phyloP scores from a whole-genome alignment of 2,329 filamentous ascomycete species.

The Nothophaeocryptopus gaeumannii region DNA sequence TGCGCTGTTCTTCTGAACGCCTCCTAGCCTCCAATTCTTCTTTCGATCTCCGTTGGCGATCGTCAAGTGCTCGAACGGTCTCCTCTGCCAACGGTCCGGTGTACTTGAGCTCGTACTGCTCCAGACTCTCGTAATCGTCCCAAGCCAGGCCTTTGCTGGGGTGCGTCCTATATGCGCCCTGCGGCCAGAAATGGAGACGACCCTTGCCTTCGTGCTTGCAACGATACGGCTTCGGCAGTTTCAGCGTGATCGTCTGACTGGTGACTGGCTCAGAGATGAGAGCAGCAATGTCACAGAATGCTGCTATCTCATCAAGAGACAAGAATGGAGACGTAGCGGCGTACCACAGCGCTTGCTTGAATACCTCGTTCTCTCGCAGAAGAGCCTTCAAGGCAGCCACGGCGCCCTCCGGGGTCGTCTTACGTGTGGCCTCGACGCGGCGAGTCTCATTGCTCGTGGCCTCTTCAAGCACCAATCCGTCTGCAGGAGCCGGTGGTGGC shows the following conservation, averaged over 20 bases:
- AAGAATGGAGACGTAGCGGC: slow-evolving; percentile 53
- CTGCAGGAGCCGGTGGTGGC: slow-evolving; percentile 38
- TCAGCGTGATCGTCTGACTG: slow-evolving; percentile 49
- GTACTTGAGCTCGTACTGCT: slow-evolving; percentile 31
- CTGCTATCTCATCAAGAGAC: slow-evolving; percentile 53
- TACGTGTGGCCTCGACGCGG: slow-evolving; percentile 54
- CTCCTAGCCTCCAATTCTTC: slow-evolving; percentile 13
- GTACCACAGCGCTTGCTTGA: slow-evolving; percentile 56
- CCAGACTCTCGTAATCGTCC: slow-evolving; percentile 31
- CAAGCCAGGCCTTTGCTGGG: slow-evolving; percentile 29
- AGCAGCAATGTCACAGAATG: slow-evolving; percentile 57
- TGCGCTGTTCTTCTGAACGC: slow-evolving; percentile 8
- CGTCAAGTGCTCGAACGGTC: slow-evolving; percentile 8
- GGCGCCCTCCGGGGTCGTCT: slow-evolving; percentile 56
- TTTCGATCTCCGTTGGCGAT: not conserved
- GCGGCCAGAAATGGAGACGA: slow-evolving; percentile 33
- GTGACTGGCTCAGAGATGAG: slow-evolving; percentile 56
- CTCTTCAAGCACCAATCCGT: slow-evolving; percentile 56
- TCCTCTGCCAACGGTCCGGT: slow-evolving; percentile 29
- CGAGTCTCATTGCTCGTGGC: slow-evolving; percentile 52
- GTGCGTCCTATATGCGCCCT: slow-evolving; percentile 26
- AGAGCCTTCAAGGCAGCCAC: slow-evolving; percentile 55
- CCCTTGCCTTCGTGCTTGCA: slow-evolving; percentile 54
- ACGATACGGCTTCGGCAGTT: slow-evolving; percentile 58
- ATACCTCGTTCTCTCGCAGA: slow-evolving; percentile 46